phyloP scores from a whole-genome alignment of 768 basidiomycete species.

The Terana coerulea region DNA sequence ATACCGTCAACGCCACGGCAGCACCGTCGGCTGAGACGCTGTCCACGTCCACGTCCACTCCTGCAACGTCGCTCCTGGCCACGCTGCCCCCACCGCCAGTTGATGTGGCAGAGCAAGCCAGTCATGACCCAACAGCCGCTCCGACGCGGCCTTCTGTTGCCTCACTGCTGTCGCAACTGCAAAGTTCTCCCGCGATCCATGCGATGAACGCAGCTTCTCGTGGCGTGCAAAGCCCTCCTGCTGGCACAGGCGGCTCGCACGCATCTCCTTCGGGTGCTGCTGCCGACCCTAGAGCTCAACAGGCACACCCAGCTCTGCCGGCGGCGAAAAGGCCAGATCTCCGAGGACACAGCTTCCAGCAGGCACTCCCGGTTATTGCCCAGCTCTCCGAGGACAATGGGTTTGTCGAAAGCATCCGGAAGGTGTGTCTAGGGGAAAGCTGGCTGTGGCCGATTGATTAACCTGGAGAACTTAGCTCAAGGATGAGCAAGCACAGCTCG shows the following conservation, averaged over 20 bases:
- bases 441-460: neutral
- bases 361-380: conserved; percentile 65
- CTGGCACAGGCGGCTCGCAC: neutral
- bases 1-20: conserved; percentile 6
- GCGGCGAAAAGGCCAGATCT: conserved; percentile 32
- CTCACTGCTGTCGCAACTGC: conserved; percentile 59
- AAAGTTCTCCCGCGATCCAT: conserved; percentile 27
- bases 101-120: conserved; percentile 3
- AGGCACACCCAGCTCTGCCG: conserved; percentile 6
- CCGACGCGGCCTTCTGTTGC: conserved; percentile 41
- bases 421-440: conserved; percentile 36
- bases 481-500: conserved; percentile 65
- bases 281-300: neutral
- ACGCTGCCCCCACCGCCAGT: neutral
- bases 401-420: conserved; percentile 46
- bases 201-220: neutral
- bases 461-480: conserved; percentile 48
- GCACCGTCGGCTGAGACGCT: neutral
- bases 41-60: neutral
- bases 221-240: neutral
- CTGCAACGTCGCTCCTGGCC: neutral
- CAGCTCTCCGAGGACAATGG: conserved; percentile 49
- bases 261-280: neutral
- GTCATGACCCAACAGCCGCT: conserved; percentile 1
- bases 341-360: conserved; percentile 57